phyloP scores from a whole-genome alignment of 1,284 basidiomycete species.

The Irpex lacteus region DNA sequence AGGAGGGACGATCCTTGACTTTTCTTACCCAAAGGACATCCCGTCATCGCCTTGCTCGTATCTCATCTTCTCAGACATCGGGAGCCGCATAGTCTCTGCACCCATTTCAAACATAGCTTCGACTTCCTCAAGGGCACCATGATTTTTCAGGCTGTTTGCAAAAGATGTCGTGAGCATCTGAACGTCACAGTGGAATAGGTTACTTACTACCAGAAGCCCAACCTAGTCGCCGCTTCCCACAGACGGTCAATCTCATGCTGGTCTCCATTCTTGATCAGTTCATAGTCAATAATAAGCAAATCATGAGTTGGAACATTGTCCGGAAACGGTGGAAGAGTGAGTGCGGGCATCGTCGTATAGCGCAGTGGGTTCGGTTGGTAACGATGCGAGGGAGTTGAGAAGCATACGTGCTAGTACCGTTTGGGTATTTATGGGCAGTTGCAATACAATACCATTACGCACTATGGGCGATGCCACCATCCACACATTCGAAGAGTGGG shows the following conservation, averaged over 20 bases:
- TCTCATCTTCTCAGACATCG: slow-evolving; percentile 33
- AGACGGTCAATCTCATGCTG: slow-evolving; percentile 2
- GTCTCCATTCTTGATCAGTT: slow-evolving; percentile 5
- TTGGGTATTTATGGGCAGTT: neutral
- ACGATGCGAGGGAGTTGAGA: neutral
- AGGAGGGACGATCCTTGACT: neutral
- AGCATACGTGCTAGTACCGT: too few relatives aligned
- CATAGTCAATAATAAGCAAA: slow-evolving; percentile 10
- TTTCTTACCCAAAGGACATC: slow-evolving; percentile 29
- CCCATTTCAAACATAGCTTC: slow-evolving; percentile 35
- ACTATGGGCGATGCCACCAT: neutral
- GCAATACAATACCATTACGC: neutral
- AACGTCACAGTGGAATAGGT: neutral
- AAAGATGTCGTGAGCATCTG: neutral
- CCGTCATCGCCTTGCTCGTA: slow-evolving; percentile 36
- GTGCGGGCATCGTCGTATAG: neutral
- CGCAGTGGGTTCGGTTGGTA: neutral
- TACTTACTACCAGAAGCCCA: slow-evolving; percentile 12
- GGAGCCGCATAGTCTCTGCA: slow-evolving; percentile 31
- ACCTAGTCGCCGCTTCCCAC: slow-evolving; percentile 8
- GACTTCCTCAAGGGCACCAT: slow-evolving; percentile 31
- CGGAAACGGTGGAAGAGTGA: slow-evolving; percentile 7
- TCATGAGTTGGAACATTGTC: slow-evolving; percentile 7
- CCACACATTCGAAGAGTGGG: neutral
- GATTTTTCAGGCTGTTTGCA: slow-evolving; percentile 31